Conservation (phyloP, 108 stramenopile species). For the Pseudonitzschia multiseries region DNA sequence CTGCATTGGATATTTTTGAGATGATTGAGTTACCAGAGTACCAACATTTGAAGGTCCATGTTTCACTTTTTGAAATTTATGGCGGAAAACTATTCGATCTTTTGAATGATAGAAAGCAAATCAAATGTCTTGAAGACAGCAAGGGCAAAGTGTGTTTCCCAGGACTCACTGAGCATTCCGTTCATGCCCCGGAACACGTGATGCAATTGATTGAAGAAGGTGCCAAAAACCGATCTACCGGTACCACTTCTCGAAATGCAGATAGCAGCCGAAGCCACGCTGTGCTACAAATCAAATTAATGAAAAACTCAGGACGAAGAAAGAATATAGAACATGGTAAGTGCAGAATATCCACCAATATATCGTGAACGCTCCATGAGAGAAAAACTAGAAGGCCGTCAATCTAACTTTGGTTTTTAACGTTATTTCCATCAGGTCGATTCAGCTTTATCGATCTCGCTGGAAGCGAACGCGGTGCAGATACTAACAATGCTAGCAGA, state of each 20-base stretch:
- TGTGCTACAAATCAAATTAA: constrained; percentile 86
- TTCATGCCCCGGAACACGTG: constrained; percentile 74
- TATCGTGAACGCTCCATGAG: neutral
- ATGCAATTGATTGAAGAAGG: constrained; percentile 91
- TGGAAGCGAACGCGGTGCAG: constrained; percentile 96
- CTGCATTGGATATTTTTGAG: constrained; percentile 90
- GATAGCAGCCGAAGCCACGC: constrained; percentile 95
- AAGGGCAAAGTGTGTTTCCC: constrained; percentile 93
- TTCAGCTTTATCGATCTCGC: constrained; percentile 97
- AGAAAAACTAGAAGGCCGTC: neutral
- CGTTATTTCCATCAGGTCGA: constrained; percentile 49
- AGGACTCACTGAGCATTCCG: constrained; percentile 86
- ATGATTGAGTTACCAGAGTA: constrained; percentile 56
- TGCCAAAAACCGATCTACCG: constrained; percentile 89
- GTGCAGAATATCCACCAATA: constrained; percentile 11
- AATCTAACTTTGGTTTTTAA: neutral
- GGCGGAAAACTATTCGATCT: constrained; percentile 96
- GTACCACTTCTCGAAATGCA: constrained; percentile 92
- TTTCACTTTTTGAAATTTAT: constrained; percentile 97
- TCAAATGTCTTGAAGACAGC: constrained; percentile 95
- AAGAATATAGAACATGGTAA: constrained; percentile 69
- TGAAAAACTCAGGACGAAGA: constrained; percentile 54
- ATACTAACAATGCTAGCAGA: constrained; percentile 89
- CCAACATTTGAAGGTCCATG: constrained; percentile 64
- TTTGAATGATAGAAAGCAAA: constrained; percentile 78